Evolutionary conservation across 768 basidiomycete genomes (phyloP).

Genomic region (Cyathus striatus): DNA sequence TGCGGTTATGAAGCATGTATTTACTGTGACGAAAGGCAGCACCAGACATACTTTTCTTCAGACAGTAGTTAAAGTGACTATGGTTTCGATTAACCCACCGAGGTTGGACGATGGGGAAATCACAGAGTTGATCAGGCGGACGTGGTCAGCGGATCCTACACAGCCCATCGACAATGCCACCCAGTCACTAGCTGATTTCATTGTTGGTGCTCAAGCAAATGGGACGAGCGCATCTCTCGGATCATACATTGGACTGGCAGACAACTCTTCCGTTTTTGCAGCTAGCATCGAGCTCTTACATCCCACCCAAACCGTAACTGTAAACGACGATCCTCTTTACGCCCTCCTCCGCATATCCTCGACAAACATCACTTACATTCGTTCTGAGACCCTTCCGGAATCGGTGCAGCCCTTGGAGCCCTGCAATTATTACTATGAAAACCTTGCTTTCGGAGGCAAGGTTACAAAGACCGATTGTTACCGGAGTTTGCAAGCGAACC

Average conservation of each 20-base stretch:
- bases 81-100: constrained; percentile 3
- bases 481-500: constrained; percentile 2
- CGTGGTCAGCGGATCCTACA: constrained; percentile 4
- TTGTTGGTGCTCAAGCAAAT: constrained; percentile 6
- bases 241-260: constrained; percentile 4
- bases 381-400: constrained; percentile 8
- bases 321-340: neutral
- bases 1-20: constrained; percentile 15
- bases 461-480: constrained; percentile 8
- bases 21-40: constrained; percentile 12
- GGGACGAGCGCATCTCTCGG: constrained; percentile 6
- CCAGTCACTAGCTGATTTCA: constrained; percentile 3
- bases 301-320: neutral
- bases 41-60: constrained; percentile 14
- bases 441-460: constrained; percentile 10
- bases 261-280: constrained; percentile 4
- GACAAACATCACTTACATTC: constrained; percentile 6
- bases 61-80: constrained; percentile 10
- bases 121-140: constrained; percentile 7
- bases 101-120: constrained; percentile 8
- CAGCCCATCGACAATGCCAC: constrained; percentile 1
- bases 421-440: constrained; percentile 5
- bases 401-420: constrained; percentile 5
- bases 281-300: constrained; percentile 8
- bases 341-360: constrained; percentile 1